These are phyloP conservation scores for Botrytis fabae DNA, from an alignment of 2,329 filamentous ascomycete species.

Conservation along the genomic window DNA sequence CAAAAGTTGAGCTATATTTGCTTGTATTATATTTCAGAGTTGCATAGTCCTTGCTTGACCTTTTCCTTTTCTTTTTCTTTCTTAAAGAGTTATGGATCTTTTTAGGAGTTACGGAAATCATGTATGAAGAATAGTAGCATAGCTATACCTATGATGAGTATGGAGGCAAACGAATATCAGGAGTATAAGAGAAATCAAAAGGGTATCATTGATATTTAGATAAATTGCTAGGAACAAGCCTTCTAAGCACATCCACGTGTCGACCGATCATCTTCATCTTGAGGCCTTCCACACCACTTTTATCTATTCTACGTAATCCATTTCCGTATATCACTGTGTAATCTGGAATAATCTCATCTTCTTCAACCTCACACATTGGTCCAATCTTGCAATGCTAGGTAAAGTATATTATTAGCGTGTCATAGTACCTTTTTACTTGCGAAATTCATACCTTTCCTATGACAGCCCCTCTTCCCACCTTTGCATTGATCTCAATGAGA, in stretches of 20 bases:
- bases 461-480: conserved; percentile 59
- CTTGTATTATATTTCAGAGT: conserved; percentile 37
- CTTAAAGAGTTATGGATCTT: conserved; percentile 25
- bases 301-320: conserved; percentile 58
- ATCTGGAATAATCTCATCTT: conserved; percentile 61
- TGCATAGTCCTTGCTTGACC: conserved; percentile 34
- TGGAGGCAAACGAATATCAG: conserved; percentile 18
- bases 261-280: conserved; percentile 64
- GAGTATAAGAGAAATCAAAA: conserved; percentile 16
- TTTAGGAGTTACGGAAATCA: conserved; percentile 20
- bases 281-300: conserved; percentile 60
- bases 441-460: conserved; percentile 58
- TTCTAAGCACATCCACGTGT: conserved; percentile 66
- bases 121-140: conserved; percentile 23
- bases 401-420: conserved; percentile 21
- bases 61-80: conserved; percentile 36
- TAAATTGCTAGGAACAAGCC: conserved; percentile 63
- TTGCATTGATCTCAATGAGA: conserved; percentile 60
- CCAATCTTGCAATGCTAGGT: conserved; percentile 68
- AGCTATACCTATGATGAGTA: conserved; percentile 10
- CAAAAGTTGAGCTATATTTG: conserved; percentile 27
- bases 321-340: conserved; percentile 70
- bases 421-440: background rate
- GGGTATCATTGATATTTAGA: conserved; percentile 39
- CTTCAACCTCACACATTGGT: conserved; percentile 58